A percentile compares a stretch with the other conserved stretches of the same genome.
phyloP scores from a whole-genome alignment of 495 filamentous ascomycete species.

The Astrothelium subdiscretum region DNA sequence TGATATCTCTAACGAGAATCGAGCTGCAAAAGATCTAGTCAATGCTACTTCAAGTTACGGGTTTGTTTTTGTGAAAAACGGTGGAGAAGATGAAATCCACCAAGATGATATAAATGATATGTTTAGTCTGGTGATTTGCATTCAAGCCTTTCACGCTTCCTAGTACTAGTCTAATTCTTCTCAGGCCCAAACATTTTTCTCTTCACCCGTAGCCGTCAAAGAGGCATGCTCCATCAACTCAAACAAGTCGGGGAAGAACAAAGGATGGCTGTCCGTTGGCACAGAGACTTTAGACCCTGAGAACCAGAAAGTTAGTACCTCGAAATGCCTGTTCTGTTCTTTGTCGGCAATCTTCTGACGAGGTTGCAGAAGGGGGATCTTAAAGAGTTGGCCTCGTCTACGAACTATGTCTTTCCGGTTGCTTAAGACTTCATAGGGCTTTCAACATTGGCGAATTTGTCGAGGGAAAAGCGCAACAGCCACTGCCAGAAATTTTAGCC shows the following conservation, averaged over 20 bases:
- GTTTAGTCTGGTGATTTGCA: constrained; percentile 55
- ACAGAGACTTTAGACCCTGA: constrained; percentile 77
- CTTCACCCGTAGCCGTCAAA: constrained; percentile 59
- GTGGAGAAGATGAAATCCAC: constrained; percentile 54
- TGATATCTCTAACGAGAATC: constrained; percentile 48
- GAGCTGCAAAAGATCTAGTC: constrained; percentile 60
- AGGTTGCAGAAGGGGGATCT: constrained; percentile 64
- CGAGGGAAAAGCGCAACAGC: constrained; percentile 64
- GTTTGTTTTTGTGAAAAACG: constrained; percentile 77
- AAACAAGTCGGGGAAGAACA: constrained; percentile 50
- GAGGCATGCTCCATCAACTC: constrained; percentile 56
- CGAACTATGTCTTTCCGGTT: neutral
- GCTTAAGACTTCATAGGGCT: constrained; percentile 41
- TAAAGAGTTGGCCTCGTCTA: constrained; percentile 51
- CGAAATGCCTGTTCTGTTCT: neutral
- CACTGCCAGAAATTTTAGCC: constrained; percentile 55
- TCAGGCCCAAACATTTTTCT: constrained; percentile 71
- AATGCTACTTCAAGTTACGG: constrained; percentile 71
- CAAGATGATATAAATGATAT: constrained; percentile 52
- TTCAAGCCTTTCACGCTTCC: constrained; percentile 4
- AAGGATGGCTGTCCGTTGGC: constrained; percentile 83
- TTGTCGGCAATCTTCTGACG: neutral
- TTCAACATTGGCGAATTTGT: constrained; percentile 84
- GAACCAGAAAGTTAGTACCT: constrained; percentile 54
- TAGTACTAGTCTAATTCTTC: neutral